Percentiles rank a stretch among this genome's conserved stretches.
Conservation (phyloP, 192 early-diverging fungal genomes). For the Gaertneriomyces semiglobifer region DNA sequence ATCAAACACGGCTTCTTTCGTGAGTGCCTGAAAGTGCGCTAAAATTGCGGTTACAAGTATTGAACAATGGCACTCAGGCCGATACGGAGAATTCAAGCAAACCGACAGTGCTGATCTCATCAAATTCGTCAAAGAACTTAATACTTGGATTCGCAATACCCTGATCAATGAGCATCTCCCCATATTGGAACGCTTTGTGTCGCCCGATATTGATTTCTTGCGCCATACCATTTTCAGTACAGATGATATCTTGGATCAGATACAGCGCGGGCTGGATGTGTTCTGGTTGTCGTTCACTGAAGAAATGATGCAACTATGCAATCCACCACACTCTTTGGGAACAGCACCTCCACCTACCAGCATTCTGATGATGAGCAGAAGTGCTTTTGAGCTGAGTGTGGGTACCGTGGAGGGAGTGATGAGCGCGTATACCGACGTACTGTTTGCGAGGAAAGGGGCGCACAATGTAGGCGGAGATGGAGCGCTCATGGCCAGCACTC, state of each 20-base stretch:
- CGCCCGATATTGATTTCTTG: constrained; percentile 26
- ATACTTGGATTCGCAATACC: constrained; percentile 41
- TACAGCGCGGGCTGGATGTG: constrained; percentile 38
- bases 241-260: constrained; percentile 37
- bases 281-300: constrained; percentile 40
- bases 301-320: constrained; percentile 29
- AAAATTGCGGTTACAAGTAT: background rate
- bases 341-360: background rate
- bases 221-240: constrained; percentile 29
- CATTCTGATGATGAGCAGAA: constrained; percentile 26
- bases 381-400: constrained; percentile 19
- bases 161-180: constrained; percentile 36
- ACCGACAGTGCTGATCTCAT: constrained; percentile 3
- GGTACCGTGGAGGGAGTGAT: constrained; percentile 31
- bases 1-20: constrained; percentile 39
- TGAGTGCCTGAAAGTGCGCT: background rate
- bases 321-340: background rate
- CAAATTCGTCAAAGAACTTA: constrained; percentile 29
- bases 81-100: constrained; percentile 8
- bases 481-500: background rate
- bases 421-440: constrained; percentile 28
- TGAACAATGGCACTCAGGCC: background rate
- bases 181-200: constrained; percentile 27
- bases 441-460: constrained; percentile 26
- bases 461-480: background rate